Percentiles rank a stretch among this genome's conserved stretches.
These are phyloP conservation scores for Penicillium sp. DNA, from an alignment of 2,329 filamentous ascomycete genomes.

Conservation along the genomic window DNA sequence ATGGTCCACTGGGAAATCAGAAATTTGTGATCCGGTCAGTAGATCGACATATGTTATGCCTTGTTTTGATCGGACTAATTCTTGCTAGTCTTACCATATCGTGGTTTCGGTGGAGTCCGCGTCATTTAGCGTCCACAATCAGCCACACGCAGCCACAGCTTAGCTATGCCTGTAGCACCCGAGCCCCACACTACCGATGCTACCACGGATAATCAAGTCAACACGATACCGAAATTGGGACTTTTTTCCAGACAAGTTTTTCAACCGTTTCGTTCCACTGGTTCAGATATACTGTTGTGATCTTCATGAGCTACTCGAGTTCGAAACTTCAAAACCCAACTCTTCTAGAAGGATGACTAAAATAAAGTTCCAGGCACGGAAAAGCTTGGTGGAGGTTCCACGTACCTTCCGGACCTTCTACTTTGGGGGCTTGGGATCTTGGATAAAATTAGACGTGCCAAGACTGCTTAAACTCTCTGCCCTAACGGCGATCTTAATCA, in stretches of 20 bases:
- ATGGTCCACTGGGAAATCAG: not conserved
- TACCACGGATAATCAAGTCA: not conserved
- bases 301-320: too few species aligned
- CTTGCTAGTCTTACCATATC: not conserved
- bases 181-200: not conserved
- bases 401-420: not conserved
- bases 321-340: not conserved
- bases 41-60: not conserved
- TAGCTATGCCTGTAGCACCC: not conserved
- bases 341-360: not conserved
- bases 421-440: not conserved
- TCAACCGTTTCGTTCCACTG: not conserved
- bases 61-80: not conserved
- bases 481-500: not conserved
- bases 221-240: not conserved
- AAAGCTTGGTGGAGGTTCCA: not conserved
- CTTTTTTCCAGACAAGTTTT: not conserved
- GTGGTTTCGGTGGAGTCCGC: not conserved
- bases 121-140: not conserved
- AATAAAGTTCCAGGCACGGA: constrained; percentile 7
- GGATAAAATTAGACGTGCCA: not conserved
- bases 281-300: not conserved
- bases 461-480: not conserved
- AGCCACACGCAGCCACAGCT: not conserved
- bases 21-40: not conserved